Evolutionary conservation across 2,329 filamentous ascomycete genomes (phyloP), one percentile per base, ranked within the genome.

Genomic region (Davidsoniella virescens): DNA sequence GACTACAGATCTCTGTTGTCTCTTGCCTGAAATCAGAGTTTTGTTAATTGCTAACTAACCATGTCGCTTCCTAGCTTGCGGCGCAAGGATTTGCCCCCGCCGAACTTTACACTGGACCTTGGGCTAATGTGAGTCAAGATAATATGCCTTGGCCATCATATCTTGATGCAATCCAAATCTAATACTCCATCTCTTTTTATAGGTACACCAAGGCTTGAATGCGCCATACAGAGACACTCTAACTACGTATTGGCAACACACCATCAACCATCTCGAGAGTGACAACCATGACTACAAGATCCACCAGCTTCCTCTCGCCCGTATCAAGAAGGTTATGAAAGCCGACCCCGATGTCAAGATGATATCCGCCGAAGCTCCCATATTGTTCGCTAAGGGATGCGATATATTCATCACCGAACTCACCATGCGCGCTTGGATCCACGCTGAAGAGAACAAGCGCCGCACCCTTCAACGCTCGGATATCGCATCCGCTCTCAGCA

Each of bases 311-410:
- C 92, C 92, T 1, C 74, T 98, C 39, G 92, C 92, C n/a, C 83
- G 92, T 50, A 98, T 98, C 70, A 98, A 98, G 73, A 98, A 98
- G 66, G 92, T 98, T 57, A 98, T 98, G 92, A 98, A 98, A 69
- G 92, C 92, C 1, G 92, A 98, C 58, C 92, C 92, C 0, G 92
- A 98, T 60, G 92, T 98, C 44, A 98, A 98, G 71, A 98, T 98
- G 92, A 98, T 98, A 55, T 96, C 88, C 3, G 92, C 92, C 7
- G 92, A 98, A 67, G 92, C 92, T 1, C 92, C 92, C 1, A 98
- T 98, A 58, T 72, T 98, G 12, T 98, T 98, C 61, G 92, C 92
- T 47, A 98, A 98, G 67, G 92, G 90, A 37, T 96, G 92, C 66
- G 92, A 98, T 62, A 95, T 96, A 62, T 98, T 98, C 69, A 98